A percentile compares a stretch with the other conserved stretches of the same genome.
Evolutionary conservation across 2,329 filamentous ascomycete species (phyloP).

Genomic region (Colletotrichum brevisporum): DNA sequence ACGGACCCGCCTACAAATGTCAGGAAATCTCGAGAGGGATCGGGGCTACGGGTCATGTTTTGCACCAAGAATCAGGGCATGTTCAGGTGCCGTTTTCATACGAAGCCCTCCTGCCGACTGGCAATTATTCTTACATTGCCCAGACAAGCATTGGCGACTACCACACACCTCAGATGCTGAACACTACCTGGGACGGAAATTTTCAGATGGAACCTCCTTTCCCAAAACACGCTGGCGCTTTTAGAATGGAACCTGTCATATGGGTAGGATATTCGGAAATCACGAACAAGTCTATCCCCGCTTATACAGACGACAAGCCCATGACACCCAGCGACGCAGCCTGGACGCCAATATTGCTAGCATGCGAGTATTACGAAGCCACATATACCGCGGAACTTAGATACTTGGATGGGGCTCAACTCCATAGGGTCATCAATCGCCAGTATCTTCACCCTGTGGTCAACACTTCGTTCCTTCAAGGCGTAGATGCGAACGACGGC

Average conservation of each 20-base stretch:
- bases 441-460: conserved; percentile 45
- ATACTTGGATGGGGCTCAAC: conserved; percentile 46
- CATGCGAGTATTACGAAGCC: conserved; percentile 52
- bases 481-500: conserved; percentile 47
- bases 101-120: conserved; percentile 46
- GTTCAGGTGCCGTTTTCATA: conserved; percentile 46
- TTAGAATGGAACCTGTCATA: conserved; percentile 51
- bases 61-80: conserved; percentile 38
- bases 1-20: conserved; percentile 54
- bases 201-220: conserved; percentile 40
- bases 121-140: conserved; percentile 49
- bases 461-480: conserved; percentile 46
- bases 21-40: conserved; percentile 45
- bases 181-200: conserved; percentile 47
- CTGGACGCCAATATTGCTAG: conserved; percentile 50
- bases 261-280: conserved; percentile 51
- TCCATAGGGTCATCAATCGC: conserved; percentile 41
- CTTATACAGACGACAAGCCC: conserved; percentile 37
- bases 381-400: conserved; percentile 48
- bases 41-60: conserved; percentile 35
- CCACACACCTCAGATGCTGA: conserved; percentile 42
- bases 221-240: conserved; percentile 48
- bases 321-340: conserved; percentile 41
- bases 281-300: conserved; percentile 39
- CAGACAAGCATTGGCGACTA: conserved; percentile 50